These are phyloP conservation scores for Apophysomyces sp. DNA, from an alignment of 371 early-diverging fungal species.

Conservation along the genomic window DNA sequence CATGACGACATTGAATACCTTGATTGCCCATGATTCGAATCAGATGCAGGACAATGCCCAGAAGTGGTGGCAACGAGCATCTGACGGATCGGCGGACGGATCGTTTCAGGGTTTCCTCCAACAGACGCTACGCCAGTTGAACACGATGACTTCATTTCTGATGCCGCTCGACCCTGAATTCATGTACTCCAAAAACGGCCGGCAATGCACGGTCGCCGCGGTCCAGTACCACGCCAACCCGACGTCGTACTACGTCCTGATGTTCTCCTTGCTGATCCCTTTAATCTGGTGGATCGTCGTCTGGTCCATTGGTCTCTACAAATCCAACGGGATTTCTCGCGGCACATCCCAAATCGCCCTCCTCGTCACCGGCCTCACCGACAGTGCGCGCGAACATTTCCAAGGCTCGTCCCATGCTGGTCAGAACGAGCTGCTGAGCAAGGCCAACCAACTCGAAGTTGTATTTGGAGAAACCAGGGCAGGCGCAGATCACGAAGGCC, in stretches of 20 bases:
- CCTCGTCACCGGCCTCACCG: constrained; percentile 12
- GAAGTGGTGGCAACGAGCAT: neutral
- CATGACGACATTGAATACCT: neutral
- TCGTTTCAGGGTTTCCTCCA: neutral
- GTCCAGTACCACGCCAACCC: neutral
- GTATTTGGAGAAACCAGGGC: constrained; percentile 9
- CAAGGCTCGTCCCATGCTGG: constrained; percentile 11
- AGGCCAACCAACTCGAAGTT: neutral
- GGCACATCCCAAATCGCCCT: constrained; percentile 13
- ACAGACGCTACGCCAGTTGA: neutral
- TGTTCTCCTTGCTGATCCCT: constrained; percentile 1
- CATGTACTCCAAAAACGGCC: neutral
- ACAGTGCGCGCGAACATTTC: constrained; percentile 5
- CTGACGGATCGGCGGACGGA: neutral
- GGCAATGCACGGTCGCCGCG: neutral
- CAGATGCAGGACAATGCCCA: neutral
- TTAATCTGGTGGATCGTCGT: constrained; percentile 10
- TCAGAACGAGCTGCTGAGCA: neutral
- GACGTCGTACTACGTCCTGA: neutral
- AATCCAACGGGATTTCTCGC: constrained; percentile 12
- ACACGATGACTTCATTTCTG: neutral
- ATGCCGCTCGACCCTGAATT: neutral
- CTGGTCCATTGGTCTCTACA: constrained; percentile 9
- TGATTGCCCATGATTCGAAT: constrained; percentile 1
- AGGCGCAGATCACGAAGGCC: neutral